Base-by-base conservation (phyloP, 495 filamentous ascomycete genomes). In the Aspergillus affinis region DNA sequence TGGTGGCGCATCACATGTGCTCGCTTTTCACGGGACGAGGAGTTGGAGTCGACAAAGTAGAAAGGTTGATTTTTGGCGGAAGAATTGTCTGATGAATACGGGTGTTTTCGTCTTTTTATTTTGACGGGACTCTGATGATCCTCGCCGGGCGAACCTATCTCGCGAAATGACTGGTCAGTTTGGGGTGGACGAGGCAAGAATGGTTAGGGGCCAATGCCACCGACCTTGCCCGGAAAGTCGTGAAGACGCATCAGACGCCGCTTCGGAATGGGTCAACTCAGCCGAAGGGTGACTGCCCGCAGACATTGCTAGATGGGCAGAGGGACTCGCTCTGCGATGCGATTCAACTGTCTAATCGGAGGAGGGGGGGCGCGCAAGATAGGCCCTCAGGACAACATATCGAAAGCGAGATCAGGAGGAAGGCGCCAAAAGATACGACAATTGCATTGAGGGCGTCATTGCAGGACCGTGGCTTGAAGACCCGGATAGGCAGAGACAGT, bases 1-100 rank as follows among this genome's bases (percentile, higher is more conserved):
- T 80, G 77, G 48, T 80, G 75, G n/a, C 76, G 74, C 77, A 80
- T 80, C 13, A 80, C 77, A 70, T 80, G 77, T 17, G 77, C 75
- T 52, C 77, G 71, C 54, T 78, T 78, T 57, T 78, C 77, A 26
- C 76, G 71, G 10, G 77, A 78, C 4, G 76, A 78, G 0, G 76
- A 78, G 57, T 69, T 73, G 6, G 72, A 69, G 49, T 80, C 72
- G 54, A 80, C 77, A 61, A 80, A 80, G 51, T 77, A 80, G 52
- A 78, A 80, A 6, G 70, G 61, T 64, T 75, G 76, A 17, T 65
- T 72, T 54, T 71, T 72, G 20, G 61, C 29, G 0, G 66, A 45
- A 32, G 66, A 54, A 13, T 67, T 63, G 12, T 66, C 62, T 2
- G 66, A 46, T 21, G 61, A 60, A 7, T 65, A 55, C 4, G 55